These are phyloP conservation scores for Phyllosticta paracitricarpa DNA, from an alignment of 2,329 filamentous ascomycete species.

Conservation along the genomic window DNA sequence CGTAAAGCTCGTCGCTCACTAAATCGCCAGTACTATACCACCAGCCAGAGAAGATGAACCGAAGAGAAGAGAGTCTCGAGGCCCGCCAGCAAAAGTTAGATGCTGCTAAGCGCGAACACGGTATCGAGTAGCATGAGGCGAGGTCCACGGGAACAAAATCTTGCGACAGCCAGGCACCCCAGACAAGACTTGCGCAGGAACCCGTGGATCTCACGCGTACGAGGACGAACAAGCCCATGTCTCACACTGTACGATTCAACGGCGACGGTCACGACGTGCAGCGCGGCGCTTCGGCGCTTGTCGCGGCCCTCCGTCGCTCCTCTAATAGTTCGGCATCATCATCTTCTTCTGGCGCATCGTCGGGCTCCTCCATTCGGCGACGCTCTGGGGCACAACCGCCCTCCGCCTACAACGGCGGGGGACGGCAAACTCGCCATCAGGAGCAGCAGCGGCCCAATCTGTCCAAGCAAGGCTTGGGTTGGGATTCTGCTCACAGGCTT, in stretches of 20 bases:
- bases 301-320: neutral
- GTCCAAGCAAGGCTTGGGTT: slow-evolving; percentile 8
- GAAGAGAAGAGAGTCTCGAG: slow-evolving; percentile 47
- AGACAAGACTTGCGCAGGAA: slow-evolving; percentile 5
- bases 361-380: slow-evolving; percentile 3
- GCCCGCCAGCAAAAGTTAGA: slow-evolving; percentile 94
- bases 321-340: slow-evolving; percentile 2
- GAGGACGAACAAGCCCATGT: slow-evolving; percentile 4
- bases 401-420: neutral
- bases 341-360: slow-evolving; percentile 2
- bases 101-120: slow-evolving; percentile 94
- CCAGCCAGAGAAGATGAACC: slow-evolving; percentile 68
- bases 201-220: slow-evolving; percentile 9
- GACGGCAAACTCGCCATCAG: neutral
- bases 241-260: slow-evolving; percentile 6
- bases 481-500: slow-evolving; percentile 12
- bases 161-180: slow-evolving; percentile 4
- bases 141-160: slow-evolving; percentile 35
- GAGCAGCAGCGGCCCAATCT: slow-evolving; percentile 5
- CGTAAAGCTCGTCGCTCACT: slow-evolving; percentile 7
- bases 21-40: slow-evolving; percentile 55
- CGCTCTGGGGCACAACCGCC: neutral
- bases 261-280: neutral
- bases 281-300: neutral
- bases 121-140: slow-evolving; percentile 70